Evolutionary conservation across 306 rosid genomes (phyloP).

Genomic region (Coriaria nepalensis): DNA sequence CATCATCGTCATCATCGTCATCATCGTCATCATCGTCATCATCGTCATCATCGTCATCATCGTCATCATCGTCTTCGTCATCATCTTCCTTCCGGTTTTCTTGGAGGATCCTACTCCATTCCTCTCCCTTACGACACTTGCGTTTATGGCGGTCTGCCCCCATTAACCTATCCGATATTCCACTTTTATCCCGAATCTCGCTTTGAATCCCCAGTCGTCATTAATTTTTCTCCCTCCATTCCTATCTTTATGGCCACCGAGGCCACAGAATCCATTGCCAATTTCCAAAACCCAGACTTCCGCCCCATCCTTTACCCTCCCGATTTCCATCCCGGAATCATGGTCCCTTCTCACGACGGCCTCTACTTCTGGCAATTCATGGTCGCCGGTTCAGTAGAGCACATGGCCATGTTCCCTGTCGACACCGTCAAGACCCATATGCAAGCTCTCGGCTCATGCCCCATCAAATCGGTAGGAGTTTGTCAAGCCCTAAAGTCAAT

Average conservation of each 20-base stretch:
- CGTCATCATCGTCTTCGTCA: no score
- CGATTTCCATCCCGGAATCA: conserved; percentile 42
- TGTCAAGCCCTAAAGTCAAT: conserved; percentile 62
- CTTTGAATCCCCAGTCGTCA: background rate
- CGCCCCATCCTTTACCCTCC: conserved; percentile 25
- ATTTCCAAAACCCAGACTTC: conserved; percentile 15
- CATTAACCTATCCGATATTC: background rate
- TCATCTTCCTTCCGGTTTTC: no score
- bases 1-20: no score
- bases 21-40: no score
- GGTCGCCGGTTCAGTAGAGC: conserved; percentile 66
- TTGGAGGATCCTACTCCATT: no score
- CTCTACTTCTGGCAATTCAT: conserved; percentile 79
- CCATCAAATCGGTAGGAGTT: conserved; percentile 46
- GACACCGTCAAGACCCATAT: conserved; percentile 89
- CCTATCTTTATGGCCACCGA: conserved; percentile 13
- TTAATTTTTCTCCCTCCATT: background rate
- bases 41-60: no score
- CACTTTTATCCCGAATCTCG: background rate
- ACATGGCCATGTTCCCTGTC: conserved; percentile 87
- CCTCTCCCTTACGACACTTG: no score
- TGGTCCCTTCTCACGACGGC: conserved; percentile 47
- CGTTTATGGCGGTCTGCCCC: background rate
- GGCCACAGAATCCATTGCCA: conserved; percentile 30
- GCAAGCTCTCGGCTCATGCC: conserved; percentile 69